Conservation (phyloP, 2,329 filamentous ascomycete genomes). For the Escovopsis sp. region DNA sequence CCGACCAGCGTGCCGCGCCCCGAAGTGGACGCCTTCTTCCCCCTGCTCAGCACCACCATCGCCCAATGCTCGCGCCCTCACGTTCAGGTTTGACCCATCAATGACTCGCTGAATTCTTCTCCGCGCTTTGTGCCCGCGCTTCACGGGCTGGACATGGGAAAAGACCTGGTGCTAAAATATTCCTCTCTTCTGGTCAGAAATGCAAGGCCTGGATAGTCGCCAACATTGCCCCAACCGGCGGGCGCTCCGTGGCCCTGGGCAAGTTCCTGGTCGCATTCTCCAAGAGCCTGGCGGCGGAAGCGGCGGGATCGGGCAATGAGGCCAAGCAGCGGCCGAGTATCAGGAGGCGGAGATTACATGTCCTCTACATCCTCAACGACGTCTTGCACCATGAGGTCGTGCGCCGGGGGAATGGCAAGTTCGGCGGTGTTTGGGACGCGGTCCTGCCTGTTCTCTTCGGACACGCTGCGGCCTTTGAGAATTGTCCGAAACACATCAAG, state of each 20-base stretch:
- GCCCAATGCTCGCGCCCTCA: constrained; percentile 62
- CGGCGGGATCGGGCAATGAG: constrained; percentile 4
- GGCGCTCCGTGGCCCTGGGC: constrained; percentile 51
- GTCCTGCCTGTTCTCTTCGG: constrained; percentile 48
- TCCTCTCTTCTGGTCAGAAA: constrained; percentile 40
- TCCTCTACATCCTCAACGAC: constrained; percentile 70
- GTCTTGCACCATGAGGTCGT: constrained; percentile 54
- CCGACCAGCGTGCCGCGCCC: constrained; percentile 53
- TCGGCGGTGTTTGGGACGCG: constrained; percentile 42
- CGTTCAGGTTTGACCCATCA: constrained; percentile 65
- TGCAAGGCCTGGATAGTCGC: constrained; percentile 76
- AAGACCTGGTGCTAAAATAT: too few species aligned
- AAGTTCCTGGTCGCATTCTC: constrained; percentile 63
- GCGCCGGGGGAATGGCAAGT: constrained; percentile 32
- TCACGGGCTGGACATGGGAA: constrained; percentile 10
- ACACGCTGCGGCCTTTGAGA: constrained; percentile 39
- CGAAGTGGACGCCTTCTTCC: constrained; percentile 55
- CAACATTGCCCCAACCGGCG: constrained; percentile 52
- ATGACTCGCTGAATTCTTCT: constrained; percentile 3
- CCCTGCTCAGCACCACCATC: constrained; percentile 48
- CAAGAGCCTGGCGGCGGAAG: constrained; percentile 20
- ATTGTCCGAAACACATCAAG: constrained; percentile 48
- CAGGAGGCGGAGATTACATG: constrained; percentile 55
- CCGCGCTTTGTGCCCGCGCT: neutral
- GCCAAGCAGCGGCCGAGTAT: constrained; percentile 31